Evolutionary conservation across 2,329 filamentous ascomycete species (phyloP).

Genomic region (Meredithiella fracta): DNA sequence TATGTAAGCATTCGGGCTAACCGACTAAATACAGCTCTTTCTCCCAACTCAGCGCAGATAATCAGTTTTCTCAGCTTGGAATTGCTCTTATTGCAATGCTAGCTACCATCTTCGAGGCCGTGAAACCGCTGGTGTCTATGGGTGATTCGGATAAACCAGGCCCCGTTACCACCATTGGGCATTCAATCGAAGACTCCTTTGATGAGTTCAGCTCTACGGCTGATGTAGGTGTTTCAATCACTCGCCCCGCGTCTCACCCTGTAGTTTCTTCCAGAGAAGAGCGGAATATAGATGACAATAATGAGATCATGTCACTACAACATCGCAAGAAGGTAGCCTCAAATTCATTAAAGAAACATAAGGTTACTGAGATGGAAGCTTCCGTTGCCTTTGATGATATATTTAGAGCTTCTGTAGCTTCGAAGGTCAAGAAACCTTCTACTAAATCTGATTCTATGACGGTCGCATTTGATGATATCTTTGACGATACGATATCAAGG

Average conservation of each 20-base stretch:
- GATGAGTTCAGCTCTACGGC: background rate
- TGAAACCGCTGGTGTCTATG: background rate
- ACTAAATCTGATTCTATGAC: no score
- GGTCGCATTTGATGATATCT: background rate
- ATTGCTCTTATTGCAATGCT: conserved; percentile 50
- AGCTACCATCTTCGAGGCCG: conserved; percentile 30
- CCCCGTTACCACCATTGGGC: background rate
- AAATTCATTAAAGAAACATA: background rate
- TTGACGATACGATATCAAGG: background rate
- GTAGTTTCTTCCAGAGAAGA: background rate
- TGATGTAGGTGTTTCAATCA: background rate
- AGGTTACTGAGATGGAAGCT: background rate
- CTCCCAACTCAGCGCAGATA: conserved; percentile 52
- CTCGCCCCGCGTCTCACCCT: background rate
- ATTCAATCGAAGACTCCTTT: background rate
- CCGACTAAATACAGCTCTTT: conserved; percentile 39
- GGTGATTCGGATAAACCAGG: background rate
- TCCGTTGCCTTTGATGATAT: background rate
- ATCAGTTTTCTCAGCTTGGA: conserved; percentile 56
- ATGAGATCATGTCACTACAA: no score
- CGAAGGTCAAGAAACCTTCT: no score
- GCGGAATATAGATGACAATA: no score
- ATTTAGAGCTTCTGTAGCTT: background rate
- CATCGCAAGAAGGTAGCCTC: background rate
- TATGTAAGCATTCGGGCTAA: background rate